A percentile compares a stretch with the other conserved stretches of the same genome.
These are phyloP conservation scores for Daldinia eschscholtzii DNA, from an alignment of 2,329 filamentous ascomycete genomes.

Conservation along the genomic window DNA sequence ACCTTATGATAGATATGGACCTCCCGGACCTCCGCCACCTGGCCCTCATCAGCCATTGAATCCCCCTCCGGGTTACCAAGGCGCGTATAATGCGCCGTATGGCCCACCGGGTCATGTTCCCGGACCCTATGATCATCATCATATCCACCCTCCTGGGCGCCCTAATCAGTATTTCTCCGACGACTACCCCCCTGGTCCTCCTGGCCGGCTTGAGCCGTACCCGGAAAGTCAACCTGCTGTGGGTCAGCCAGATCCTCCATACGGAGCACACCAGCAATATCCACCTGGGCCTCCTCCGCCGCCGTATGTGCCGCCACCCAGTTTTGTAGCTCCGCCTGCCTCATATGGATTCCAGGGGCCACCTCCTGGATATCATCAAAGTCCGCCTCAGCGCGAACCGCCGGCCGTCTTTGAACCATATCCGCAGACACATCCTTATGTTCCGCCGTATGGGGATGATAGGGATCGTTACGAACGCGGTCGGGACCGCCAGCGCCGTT, in stretches of 20 bases:
- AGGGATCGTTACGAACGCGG: slow-evolving; percentile 37
- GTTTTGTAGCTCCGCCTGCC: slow-evolving; percentile 29
- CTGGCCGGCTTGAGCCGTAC: slow-evolving; percentile 28
- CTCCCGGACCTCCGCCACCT: slow-evolving; percentile 35
- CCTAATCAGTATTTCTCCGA: slow-evolving; percentile 29
- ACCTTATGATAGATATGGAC: slow-evolving; percentile 41
- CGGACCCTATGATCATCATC: slow-evolving; percentile 37
- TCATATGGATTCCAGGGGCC: slow-evolving; percentile 37
- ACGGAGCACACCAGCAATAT: slow-evolving; percentile 27
- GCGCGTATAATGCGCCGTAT: slow-evolving; percentile 27
- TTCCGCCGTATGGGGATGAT: slow-evolving; percentile 35
- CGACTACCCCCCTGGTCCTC: slow-evolving; percentile 37
- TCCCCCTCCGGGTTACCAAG: slow-evolving; percentile 36
- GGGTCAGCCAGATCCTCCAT: slow-evolving; percentile 28
- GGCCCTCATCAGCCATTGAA: slow-evolving; percentile 30
- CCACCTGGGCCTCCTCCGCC: slow-evolving; percentile 34
- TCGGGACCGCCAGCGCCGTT: slow-evolving; percentile 32
- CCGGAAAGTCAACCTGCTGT: slow-evolving; percentile 34
- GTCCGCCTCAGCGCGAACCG: slow-evolving; percentile 38
- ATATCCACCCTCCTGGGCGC: slow-evolving; percentile 32
- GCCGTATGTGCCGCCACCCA: slow-evolving; percentile 36
- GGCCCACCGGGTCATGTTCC: slow-evolving; percentile 28
- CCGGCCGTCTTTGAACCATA: slow-evolving; percentile 39
- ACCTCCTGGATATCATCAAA: slow-evolving; percentile 38
- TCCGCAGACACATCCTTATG: slow-evolving; percentile 33